phyloP scores from a whole-genome alignment of 768 basidiomycete species.

The Phanerochaete sordida region DNA sequence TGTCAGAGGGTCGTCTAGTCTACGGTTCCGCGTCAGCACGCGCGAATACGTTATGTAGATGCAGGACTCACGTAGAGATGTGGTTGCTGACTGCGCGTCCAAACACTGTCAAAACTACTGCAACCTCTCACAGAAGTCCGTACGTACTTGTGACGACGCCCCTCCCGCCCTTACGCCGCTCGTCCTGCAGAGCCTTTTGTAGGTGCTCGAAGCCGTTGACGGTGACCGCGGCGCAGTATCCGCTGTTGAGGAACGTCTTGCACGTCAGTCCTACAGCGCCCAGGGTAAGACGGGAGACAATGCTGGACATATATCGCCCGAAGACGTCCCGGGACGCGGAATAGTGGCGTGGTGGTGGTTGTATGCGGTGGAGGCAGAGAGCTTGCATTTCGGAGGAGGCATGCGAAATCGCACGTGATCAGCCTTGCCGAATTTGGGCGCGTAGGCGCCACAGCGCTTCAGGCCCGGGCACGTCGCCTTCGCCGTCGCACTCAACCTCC shows the following conservation, averaged over 20 bases:
- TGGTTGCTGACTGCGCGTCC: conserved; percentile 78
- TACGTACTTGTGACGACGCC: conserved; percentile 72
- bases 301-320: conserved; percentile 29
- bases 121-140: background rate
- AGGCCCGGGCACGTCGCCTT: too few relatives aligned
- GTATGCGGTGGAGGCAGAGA: too few relatives aligned
- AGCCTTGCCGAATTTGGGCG: too few relatives aligned
- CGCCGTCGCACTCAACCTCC: too few relatives aligned
- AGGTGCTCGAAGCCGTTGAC: conserved; percentile 71
- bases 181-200: conserved; percentile 52
- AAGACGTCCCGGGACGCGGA: background rate
- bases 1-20: conserved; percentile 78
- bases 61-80: conserved; percentile 75
- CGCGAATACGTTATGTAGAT: background rate
- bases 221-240: conserved; percentile 58
- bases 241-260: conserved; percentile 71
- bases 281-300: conserved; percentile 54
- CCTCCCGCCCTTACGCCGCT: conserved; percentile 43
- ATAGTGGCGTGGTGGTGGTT: too few relatives aligned
- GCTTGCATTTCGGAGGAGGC: too few relatives aligned
- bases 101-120: background rate
- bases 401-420: too few relatives aligned
- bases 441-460: too few relatives aligned
- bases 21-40: conserved; percentile 26
- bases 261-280: conserved; percentile 69